phyloP scores from a whole-genome alignment of 768 basidiomycete species.

The Lactarius akahatsu region DNA sequence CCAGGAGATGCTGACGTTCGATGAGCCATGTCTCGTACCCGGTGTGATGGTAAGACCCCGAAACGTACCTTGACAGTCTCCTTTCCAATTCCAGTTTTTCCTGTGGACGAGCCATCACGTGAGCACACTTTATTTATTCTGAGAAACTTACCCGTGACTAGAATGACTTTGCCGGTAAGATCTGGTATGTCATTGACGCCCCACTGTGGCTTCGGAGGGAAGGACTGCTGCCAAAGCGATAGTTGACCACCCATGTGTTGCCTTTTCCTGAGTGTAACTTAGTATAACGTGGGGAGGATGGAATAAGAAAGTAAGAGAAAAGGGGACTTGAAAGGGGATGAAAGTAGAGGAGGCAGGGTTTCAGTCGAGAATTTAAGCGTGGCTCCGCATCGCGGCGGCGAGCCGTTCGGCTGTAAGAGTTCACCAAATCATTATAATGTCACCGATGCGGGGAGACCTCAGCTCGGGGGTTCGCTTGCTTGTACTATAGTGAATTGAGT shows the following conservation, averaged over 20 bases:
- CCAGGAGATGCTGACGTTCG: conserved; percentile 46
- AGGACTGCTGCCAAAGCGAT: conserved; percentile 29
- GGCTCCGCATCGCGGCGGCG: too few species aligned
- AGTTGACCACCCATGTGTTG: not conserved
- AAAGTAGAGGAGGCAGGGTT: not conserved
- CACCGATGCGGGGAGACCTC: too few species aligned
- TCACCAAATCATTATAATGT: too few species aligned
- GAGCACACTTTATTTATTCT: conserved; percentile 46
- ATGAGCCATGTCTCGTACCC: not conserved
- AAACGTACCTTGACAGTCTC: conserved; percentile 54
- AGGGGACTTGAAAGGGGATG: too few species aligned
- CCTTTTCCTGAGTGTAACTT: too few species aligned
- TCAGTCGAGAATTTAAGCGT: too few species aligned
- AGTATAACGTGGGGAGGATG: too few species aligned
- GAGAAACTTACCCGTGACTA: not conserved
- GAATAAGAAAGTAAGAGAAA: not conserved
- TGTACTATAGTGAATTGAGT: too few species aligned
- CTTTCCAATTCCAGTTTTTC: conserved; percentile 53
- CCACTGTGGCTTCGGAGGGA: conserved; percentile 48
- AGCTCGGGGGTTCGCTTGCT: too few species aligned
- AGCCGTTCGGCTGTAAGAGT: too few species aligned
- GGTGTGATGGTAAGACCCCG: too few species aligned
- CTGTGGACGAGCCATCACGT: conserved; percentile 18
- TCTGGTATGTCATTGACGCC: conserved; percentile 35
- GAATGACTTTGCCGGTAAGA: not conserved